phyloP scores from a whole-genome alignment of 164 flowering plant genomes.

The Litsea cubeba region DNA sequence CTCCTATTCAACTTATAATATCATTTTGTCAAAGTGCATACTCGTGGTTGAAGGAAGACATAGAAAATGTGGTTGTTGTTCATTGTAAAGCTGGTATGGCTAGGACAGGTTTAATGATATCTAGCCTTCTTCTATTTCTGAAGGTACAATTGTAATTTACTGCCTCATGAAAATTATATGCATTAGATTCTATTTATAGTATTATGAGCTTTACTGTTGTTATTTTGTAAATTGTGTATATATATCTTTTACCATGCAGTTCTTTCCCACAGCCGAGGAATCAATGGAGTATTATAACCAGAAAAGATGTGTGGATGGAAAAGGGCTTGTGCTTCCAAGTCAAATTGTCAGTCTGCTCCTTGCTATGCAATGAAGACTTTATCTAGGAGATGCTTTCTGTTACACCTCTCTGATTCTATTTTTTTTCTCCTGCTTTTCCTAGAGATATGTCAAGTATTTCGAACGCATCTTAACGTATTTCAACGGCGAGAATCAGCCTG shows the following conservation, averaged over 20 bases:
- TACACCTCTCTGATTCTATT: conserved; percentile 8
- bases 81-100: conserved; percentile 99
- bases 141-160: conserved; percentile 44
- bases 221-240: not conserved
- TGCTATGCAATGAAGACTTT: not conserved
- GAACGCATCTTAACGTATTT: conserved; percentile 80
- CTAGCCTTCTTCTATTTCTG: conserved; percentile 85
- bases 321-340: conserved; percentile 95
- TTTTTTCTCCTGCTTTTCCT: conserved; percentile 14
- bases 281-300: conserved; percentile 96
- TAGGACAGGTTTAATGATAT: conserved; percentile 96
- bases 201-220: not conserved
- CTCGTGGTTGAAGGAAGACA: conserved; percentile 95
- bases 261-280: conserved; percentile 98
- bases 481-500: conserved; percentile 90
- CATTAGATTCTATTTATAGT: not conserved
- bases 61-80: conserved; percentile 96
- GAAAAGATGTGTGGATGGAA: conserved; percentile 94
- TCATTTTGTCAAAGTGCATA: conserved; percentile 96
- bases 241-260: conserved; percentile 39
- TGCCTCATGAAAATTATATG: not conserved
- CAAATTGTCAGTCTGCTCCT: conserved; percentile 73
- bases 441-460: conserved; percentile 98
- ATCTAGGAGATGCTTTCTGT: not conserved
- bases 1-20: conserved; percentile 81